Evolutionary conservation across 2,329 filamentous ascomycete species (phyloP), one percentile per base, ranked within the genome.

Genomic region (Plectosphaerella cucumerina): DNA sequence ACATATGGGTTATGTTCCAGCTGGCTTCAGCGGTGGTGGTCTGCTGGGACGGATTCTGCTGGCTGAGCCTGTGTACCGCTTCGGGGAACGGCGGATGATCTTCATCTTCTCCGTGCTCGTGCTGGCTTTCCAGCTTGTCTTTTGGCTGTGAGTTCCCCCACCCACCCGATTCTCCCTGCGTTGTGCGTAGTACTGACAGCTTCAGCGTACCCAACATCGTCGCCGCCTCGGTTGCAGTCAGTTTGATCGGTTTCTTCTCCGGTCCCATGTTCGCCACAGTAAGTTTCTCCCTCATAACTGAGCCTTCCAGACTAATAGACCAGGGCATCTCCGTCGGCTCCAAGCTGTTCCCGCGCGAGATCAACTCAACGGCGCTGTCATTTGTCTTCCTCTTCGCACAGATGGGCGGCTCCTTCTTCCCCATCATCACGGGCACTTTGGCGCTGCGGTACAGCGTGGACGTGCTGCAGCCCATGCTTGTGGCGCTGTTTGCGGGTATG

Each of bases 1-100:
- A 0, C 68, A 76, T 17, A 78, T 84, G 63, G 83, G 82, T 0
- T 87, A 86, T 48, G 77, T 87, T 0, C 78, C 82, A 0, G 77
- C 82, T 0, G 82, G 81, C 3, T 81, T 80, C 57, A 82, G 75
- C 44, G 82, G 80, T 3, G 83, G 83, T 0, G 70, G 71, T 0
- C 70, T 85, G 4, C 70, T 85, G 0, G 82, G 82, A 0, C 68
- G 82, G 5, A 55, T 85, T 0, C 49, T 84, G 0, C 70, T 85
- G 0, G 77, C 80, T 0, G 82, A 86, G 54, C 80, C 81, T 0
- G 84, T 77, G 0, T 75, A 83, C 60, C 70, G 80, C 1, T 75
- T 77, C 17, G 84, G 84, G 0, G 80, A 85, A 55, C 70, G 76
- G 17, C 69, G 70, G 4, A 84, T 85, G 79, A 62, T 84, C 1